Base-by-base conservation (phyloP, 805 yeast genomes). In the Sporopachydermia quercuum region DNA sequence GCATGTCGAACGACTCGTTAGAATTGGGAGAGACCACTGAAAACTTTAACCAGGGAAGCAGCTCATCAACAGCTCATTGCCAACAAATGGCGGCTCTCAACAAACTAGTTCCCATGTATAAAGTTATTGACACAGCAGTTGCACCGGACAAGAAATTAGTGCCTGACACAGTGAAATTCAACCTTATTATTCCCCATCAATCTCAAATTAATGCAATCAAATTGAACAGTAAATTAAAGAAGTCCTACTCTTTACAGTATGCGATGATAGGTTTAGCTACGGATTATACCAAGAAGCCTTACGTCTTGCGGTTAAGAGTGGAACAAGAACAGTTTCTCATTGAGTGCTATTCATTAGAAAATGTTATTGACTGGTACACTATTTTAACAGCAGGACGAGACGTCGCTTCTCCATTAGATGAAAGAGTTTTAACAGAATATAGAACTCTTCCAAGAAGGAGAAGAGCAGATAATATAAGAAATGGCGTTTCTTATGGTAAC, bases 211-310 rank as follows among this genome's bases (percentile, higher is more conserved):
- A 15, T n/a, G 15, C 5, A 16, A 35, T 15, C 13, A n/a, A 15
- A 3, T 5, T 16, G 14, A 41, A 45, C 4, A 47, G 45, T 16
- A 19, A 39, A 15, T 45, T 55, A 35, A 17, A 52, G 34, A 66
- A 77, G 45, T 71, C 85, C 0, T 87, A 74, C 56, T 76, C 95
- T 2, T 64, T 89, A 33, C 97, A 91, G 57, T 77, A 78, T 58
- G 87, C 91, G 8, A 76, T 69, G 49, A 60, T 83, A 36, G 98
- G 98, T 0, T 62, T 85, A 11, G 96, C 97, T 0, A 65, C 74
- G 2, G 98, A 89, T 57, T 85, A 85, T 57, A 70, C 68, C 42
- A 84, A 85, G 55, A 71, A 70, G 46, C 66, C 71, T 14, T 70
- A 75, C 51, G 83, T 78, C 3, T 56, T 86, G 34, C 62, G 98